These are phyloP conservation scores for Penicillium polonicum DNA, from an alignment of 2,329 filamentous ascomycete species.

Conservation along the genomic window DNA sequence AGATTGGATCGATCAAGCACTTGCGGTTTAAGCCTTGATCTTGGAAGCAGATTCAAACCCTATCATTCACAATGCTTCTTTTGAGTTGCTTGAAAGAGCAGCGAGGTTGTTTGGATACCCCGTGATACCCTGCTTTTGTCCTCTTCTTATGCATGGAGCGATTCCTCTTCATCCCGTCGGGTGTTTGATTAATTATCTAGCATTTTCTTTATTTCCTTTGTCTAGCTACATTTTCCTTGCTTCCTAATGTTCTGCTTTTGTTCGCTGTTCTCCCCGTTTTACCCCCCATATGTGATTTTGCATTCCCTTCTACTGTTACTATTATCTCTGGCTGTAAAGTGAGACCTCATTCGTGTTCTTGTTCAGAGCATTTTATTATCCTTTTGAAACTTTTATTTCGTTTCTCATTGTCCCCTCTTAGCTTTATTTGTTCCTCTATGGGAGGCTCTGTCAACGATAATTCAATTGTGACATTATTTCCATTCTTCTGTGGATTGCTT, in stretches of 20 bases:
- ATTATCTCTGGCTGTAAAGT: constrained; percentile 31
- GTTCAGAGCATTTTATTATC: constrained; percentile 19
- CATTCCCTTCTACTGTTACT: constrained; percentile 27
- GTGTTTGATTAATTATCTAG: constrained; percentile 37
- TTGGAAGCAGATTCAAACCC: constrained; percentile 10
- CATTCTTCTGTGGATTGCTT: constrained; percentile 4
- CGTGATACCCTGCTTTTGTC: constrained; percentile 42
- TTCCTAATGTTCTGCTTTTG: constrained; percentile 17
- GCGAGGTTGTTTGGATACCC: constrained; percentile 41
- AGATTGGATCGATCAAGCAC: constrained; percentile 17
- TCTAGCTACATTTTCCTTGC: constrained; percentile 28
- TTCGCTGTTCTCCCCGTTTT: constrained; percentile 8
- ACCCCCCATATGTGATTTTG: constrained; percentile 16
- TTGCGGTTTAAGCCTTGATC: constrained; percentile 16
- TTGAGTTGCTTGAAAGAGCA: constrained; percentile 29
- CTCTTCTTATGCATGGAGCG: constrained; percentile 37
- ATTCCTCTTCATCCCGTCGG: constrained; percentile 33
- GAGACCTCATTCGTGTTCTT: constrained; percentile 18
- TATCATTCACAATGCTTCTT: constrained; percentile 17
- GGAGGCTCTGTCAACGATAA: constrained; percentile 21
- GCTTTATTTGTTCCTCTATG: constrained; percentile 18
- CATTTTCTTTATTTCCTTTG: constrained; percentile 34
- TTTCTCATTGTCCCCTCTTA: constrained; percentile 10
- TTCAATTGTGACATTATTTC: constrained; percentile 19
- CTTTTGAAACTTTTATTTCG: constrained; percentile 1